These are phyloP conservation scores for Ogataea zsoltii DNA, from an alignment of 805 yeast species.

Conservation along the genomic window DNA sequence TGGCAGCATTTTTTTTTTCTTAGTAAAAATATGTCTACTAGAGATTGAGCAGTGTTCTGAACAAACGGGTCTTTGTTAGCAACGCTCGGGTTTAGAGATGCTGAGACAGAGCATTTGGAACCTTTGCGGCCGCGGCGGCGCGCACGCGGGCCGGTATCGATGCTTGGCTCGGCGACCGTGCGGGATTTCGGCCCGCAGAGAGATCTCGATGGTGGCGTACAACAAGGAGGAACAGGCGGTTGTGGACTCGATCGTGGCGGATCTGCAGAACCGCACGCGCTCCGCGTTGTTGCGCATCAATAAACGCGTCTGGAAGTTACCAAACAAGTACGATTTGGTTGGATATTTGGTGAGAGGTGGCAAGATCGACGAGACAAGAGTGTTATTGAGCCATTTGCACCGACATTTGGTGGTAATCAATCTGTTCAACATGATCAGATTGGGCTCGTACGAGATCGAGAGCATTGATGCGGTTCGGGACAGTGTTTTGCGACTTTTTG, in stretches of 20 bases:
- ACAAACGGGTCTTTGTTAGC: no score
- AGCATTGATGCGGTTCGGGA: not conserved
- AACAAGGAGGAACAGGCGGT: constrained; percentile 3
- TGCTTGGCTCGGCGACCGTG: not conserved
- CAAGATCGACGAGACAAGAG: constrained; percentile 2
- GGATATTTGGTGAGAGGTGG: constrained; percentile 12
- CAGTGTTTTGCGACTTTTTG: not conserved
- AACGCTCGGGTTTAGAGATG: no score
- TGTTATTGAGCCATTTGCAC: constrained; percentile 8
- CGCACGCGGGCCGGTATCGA: no score
- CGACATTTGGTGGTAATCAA: constrained; percentile 4
- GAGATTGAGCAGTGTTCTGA: no score
- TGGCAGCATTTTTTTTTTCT: no score
- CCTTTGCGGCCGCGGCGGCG: no score
- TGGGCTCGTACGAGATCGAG: not conserved
- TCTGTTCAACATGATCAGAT: constrained; percentile 10
- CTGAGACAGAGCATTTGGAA: no score
- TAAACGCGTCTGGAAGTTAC: constrained; percentile 6
- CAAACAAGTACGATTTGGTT: constrained; percentile 16
- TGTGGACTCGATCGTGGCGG: constrained; percentile 1
- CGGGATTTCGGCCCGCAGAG: not conserved
- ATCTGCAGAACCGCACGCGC: not conserved
- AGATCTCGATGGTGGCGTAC: constrained; percentile 3
- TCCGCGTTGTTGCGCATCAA: not conserved
- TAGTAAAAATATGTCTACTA: no score